These are phyloP conservation scores for Conringia planisiliqua DNA, from an alignment of 345 rosid species.

Conservation along the genomic window DNA sequence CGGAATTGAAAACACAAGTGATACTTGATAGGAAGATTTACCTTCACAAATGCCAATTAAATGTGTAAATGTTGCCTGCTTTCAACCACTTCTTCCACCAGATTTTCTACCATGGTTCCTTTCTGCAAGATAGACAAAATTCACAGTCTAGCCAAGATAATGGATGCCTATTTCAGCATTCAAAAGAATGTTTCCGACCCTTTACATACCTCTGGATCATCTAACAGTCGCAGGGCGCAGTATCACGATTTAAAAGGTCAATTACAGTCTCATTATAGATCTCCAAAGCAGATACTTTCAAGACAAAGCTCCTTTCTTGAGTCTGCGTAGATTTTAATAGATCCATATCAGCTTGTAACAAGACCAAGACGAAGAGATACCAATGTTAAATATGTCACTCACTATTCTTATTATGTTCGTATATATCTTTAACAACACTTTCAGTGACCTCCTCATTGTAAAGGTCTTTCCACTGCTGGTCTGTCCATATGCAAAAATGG, in stretches of 20 bases:
- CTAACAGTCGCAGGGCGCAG: constrained; percentile 82
- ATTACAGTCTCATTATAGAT: constrained; percentile 86
- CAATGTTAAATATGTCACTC: constrained; percentile 21
- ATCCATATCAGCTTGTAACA: neutral
- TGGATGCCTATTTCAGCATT: neutral
- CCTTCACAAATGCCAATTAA: constrained; percentile 89
- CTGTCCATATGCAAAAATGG: constrained; percentile 92
- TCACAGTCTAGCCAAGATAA: constrained; percentile 3
- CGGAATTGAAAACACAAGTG: neutral
- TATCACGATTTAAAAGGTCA: constrained; percentile 77
- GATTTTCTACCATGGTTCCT: constrained; percentile 84
- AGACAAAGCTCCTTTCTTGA: constrained; percentile 63
- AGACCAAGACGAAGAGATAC: no score
- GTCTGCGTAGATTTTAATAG: constrained; percentile 40
- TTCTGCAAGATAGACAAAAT: constrained; percentile 46
- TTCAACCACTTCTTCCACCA: constrained; percentile 44
- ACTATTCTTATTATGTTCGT: constrained; percentile 62
- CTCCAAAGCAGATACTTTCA: constrained; percentile 88
- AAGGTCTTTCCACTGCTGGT: constrained; percentile 91
- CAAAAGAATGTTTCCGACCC: constrained; percentile 7
- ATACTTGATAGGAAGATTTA: constrained; percentile 16
- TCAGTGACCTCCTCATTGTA: constrained; percentile 86
- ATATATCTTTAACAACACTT: constrained; percentile 69
- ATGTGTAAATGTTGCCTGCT: constrained; percentile 74
- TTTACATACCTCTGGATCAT: constrained; percentile 86